phyloP scores from a whole-genome alignment of 1,284 basidiomycete genomes.

The Irpex lacteus region DNA sequence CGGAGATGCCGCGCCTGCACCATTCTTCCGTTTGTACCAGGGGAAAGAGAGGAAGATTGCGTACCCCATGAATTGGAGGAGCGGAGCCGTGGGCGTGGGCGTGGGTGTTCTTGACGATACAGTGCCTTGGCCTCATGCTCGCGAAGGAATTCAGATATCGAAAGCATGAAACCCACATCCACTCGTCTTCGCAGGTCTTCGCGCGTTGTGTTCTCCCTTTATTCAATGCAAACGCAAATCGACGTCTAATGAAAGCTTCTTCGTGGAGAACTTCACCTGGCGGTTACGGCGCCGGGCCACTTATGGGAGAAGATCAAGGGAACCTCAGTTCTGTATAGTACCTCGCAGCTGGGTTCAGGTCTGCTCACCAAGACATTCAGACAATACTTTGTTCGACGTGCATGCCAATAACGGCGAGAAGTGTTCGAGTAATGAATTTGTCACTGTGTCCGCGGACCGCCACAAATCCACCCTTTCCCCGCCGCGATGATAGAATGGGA shows the following conservation, averaged over 20 bases:
- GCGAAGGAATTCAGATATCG: neutral
- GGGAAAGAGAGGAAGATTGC: neutral
- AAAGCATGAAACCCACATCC: neutral
- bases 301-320: neutral
- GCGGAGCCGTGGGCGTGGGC: neutral
- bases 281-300: neutral
- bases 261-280: neutral
- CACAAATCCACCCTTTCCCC: neutral
- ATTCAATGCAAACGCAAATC: neutral
- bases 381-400: neutral
- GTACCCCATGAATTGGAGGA: neutral
- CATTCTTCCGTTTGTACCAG: neutral
- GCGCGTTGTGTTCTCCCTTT: neutral
- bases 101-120: neutral
- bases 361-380: neutral
- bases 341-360: neutral
- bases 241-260: neutral
- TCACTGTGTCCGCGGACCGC: neutral
- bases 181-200: neutral
- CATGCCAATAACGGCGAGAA: neutral
- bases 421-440: neutral
- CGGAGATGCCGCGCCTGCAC: neutral
- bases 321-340: neutral
- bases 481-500: slow-evolving; percentile 2
- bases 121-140: neutral